Conservation (phyloP, 1,139 yeast species). For the Protomyces macrosporus region DNA sequence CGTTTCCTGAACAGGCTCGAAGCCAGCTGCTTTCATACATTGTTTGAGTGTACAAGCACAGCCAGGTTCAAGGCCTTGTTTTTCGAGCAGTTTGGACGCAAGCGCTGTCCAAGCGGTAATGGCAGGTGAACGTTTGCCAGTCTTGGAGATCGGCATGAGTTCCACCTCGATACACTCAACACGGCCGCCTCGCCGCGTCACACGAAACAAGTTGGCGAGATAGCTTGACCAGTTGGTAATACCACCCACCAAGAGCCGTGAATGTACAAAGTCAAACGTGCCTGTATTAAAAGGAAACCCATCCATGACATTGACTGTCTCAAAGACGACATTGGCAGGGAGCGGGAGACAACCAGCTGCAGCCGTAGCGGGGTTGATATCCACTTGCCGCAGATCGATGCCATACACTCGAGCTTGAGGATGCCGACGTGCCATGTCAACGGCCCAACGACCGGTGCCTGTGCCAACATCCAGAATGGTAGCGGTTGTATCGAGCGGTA, state of each 20-base stretch:
- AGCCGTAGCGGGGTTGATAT: neutral
- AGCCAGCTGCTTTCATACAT: constrained; percentile 20
- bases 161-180: constrained; percentile 29
- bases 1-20: constrained; percentile 10
- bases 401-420: constrained; percentile 28
- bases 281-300: constrained; percentile 27
- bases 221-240: constrained; percentile 29
- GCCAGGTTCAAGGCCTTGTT: neutral
- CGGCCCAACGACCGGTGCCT: constrained; percentile 31
- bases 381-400: constrained; percentile 27
- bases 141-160: neutral
- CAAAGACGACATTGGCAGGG: constrained; percentile 26
- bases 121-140: neutral
- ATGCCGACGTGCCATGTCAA: constrained; percentile 27
- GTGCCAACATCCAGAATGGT: constrained; percentile 29
- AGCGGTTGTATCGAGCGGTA: neutral
- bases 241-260: constrained; percentile 27
- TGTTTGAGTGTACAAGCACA: neutral
- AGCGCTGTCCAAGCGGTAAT: neutral
- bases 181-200: constrained; percentile 27
- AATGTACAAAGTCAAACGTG: constrained; percentile 29
- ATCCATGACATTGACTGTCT: constrained; percentile 29
- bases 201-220: constrained; percentile 26
- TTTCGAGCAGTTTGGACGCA: neutral
- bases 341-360: neutral